A percentile compares a stretch with the other conserved stretches of the same genome.
phyloP scores from a whole-genome alignment of 345 rosid genomes.

The Brassica rapa region DNA sequence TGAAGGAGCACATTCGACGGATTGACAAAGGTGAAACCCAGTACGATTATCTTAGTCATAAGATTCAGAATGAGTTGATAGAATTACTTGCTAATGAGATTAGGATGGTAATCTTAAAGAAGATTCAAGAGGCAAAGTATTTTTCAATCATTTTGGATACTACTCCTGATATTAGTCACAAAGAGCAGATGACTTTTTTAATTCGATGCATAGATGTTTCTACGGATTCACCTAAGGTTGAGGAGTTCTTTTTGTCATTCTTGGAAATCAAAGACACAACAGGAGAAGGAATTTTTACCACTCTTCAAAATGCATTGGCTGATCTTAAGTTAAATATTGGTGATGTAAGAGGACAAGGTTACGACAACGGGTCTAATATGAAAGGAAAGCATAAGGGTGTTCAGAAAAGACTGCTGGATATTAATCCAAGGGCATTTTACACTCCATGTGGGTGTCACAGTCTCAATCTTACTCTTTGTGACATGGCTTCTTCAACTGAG shows the following conservation, averaged over 20 bases:
- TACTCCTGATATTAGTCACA: neutral
- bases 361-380: neutral
- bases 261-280: neutral
- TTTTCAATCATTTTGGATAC: neutral
- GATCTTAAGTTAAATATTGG: neutral
- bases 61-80: neutral
- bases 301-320: neutral
- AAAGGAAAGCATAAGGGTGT: neutral
- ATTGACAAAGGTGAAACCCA: neutral
- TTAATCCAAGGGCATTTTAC: neutral
- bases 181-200: neutral
- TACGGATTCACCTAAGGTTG: neutral
- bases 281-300: neutral
- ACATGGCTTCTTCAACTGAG: neutral
- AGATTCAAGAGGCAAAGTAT: neutral
- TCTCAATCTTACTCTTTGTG: neutral
- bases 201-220: neutral
- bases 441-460: neutral
- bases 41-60: neutral
- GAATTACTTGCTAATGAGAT: neutral
- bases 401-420: neutral
- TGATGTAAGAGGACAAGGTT: neutral
- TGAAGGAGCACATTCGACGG: neutral
- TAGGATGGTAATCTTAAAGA: neutral
- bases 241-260: neutral